Evolutionary conservation across 495 filamentous ascomycete species (phyloP).

Genomic region (Hypoxylon trugodes): DNA sequence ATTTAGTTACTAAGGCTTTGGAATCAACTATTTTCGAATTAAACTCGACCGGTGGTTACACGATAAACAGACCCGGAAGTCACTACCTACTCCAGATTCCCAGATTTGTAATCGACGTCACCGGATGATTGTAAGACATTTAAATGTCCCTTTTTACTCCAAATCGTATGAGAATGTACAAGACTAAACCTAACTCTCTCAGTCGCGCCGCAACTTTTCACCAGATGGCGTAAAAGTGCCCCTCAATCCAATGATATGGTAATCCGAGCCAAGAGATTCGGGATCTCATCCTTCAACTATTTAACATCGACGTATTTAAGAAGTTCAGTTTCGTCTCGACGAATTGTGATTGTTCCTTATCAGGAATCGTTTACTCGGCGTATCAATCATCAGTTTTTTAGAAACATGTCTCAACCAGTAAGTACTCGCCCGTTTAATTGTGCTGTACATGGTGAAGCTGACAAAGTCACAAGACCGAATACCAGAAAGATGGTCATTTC

Average conservation of each 20-base stretch:
- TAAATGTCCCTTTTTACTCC: constrained; percentile 11
- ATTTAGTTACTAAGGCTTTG: constrained; percentile 5
- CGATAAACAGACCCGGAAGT: not conserved
- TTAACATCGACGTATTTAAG: not conserved
- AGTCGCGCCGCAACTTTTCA: not conserved
- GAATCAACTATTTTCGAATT: not conserved
- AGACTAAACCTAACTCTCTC: constrained; percentile 5
- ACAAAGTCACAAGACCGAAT: constrained; percentile 22
- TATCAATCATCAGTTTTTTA: not conserved
- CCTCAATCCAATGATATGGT: constrained; percentile 13
- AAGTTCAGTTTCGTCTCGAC: not conserved
- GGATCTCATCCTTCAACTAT: not conserved
- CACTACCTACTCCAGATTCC: not conserved
- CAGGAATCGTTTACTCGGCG: not conserved
- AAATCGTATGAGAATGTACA: constrained; percentile 17
- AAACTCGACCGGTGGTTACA: not conserved
- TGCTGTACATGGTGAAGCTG: constrained; percentile 10
- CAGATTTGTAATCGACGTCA: constrained; percentile 1
- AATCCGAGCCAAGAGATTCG: constrained; percentile 9
- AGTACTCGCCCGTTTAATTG: not conserved
- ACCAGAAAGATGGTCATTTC: constrained; percentile 60
- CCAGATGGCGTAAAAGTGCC: constrained; percentile 19
- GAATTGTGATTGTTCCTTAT: not conserved
- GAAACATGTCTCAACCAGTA: constrained; percentile 33
- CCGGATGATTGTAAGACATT: not conserved